Conservation (phyloP, 345 rosid species). For the Trapa bicornis region DNA sequence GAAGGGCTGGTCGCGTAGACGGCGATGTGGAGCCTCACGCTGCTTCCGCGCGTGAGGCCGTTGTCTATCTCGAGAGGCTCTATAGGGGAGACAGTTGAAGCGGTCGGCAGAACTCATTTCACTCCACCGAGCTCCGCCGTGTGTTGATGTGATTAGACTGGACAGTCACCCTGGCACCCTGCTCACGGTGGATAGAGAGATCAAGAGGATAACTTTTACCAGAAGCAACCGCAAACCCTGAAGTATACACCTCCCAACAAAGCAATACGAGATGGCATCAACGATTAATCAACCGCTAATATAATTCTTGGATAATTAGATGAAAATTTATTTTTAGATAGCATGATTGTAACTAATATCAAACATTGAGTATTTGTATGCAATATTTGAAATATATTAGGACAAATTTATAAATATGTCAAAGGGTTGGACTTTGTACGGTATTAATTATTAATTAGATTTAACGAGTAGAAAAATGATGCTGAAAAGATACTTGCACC, state of each 20-base stretch:
- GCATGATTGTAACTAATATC: too few relatives aligned
- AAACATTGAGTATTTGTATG: too few relatives aligned
- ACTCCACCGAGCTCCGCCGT: not conserved
- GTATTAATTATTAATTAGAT: too few relatives aligned
- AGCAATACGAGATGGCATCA: too few relatives aligned
- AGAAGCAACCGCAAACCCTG: not conserved
- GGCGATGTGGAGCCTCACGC: constrained; percentile 44
- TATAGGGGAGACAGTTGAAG: constrained; percentile 44
- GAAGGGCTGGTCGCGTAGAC: constrained; percentile 47
- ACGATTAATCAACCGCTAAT: too few relatives aligned
- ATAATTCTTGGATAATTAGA: too few relatives aligned
- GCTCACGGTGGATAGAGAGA: not conserved
- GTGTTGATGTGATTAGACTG: not conserved
- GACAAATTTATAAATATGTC: not conserved
- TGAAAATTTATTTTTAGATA: too few relatives aligned
- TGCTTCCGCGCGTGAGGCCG: constrained; percentile 41
- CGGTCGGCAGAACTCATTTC: constrained; percentile 9
- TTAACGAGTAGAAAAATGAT: too few relatives aligned
- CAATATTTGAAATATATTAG: not conserved
- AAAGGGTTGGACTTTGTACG: too few relatives aligned
- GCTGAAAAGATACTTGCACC: not conserved
- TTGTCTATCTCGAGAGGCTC: constrained; percentile 59
- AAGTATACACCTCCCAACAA: not conserved
- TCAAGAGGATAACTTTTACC: not conserved
- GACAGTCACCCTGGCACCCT: not conserved